A percentile compares a stretch with the other conserved stretches of the same genome.
phyloP scores from a whole-genome alignment of 2,329 filamentous ascomycete species.

The Pseudogymnoascus verrucosus region DNA sequence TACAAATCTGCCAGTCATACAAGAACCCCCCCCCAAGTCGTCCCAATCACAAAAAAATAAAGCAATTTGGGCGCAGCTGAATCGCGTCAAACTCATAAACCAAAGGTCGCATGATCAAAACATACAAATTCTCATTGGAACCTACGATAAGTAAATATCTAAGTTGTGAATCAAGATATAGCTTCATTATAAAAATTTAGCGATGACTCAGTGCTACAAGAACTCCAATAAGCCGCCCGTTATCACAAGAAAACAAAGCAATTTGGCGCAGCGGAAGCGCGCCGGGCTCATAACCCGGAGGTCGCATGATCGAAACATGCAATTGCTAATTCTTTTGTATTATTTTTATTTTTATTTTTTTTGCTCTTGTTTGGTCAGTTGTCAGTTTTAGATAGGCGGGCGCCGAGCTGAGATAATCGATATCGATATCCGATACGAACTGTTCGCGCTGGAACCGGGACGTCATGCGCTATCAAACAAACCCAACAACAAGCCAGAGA shows the following conservation, averaged over 20 bases:
- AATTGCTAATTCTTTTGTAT: conserved; percentile 9
- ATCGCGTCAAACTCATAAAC: conserved; percentile 14
- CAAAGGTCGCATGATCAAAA: conserved; percentile 12
- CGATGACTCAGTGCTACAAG: not conserved
- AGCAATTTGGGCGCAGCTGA: conserved; percentile 14
- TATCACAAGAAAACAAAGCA: conserved; percentile 9
- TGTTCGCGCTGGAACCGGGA: not conserved
- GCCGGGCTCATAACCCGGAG: conserved; percentile 16
- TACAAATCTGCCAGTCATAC: no score
- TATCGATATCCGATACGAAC: not conserved
- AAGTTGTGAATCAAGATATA: not conserved
- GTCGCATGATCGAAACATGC: conserved; percentile 14
- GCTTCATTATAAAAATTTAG: not conserved
- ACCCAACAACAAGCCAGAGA: not conserved
- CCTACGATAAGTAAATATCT: not conserved
- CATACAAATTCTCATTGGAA: not conserved
- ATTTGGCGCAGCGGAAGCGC: conserved; percentile 16
- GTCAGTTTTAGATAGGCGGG: not conserved
- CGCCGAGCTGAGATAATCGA: not conserved
- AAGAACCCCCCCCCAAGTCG: not conserved
- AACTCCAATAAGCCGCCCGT: not conserved
- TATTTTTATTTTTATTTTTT: conserved; percentile 1
- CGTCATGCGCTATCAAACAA: not conserved
- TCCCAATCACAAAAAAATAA: not conserved
- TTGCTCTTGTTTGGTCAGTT: not conserved